Evolutionary conservation across 2,329 filamentous ascomycete genomes (phyloP), one percentile per base, ranked within the genome.

Genomic region (Hypomyces perniciosus): DNA sequence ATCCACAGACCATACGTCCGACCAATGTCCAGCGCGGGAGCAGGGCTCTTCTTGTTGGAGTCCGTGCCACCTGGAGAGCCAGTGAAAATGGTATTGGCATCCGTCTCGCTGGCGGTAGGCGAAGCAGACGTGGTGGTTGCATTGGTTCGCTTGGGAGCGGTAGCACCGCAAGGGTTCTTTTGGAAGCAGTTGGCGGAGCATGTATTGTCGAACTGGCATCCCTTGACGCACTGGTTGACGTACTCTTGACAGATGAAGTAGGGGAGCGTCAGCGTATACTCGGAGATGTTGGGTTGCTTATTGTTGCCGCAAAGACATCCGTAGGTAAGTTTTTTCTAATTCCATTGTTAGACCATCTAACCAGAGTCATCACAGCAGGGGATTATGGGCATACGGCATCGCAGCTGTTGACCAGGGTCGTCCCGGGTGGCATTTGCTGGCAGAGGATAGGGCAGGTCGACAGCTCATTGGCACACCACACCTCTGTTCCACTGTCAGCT

Each of bases 241-340:
- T 79, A 89, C 69, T 86, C 77, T 43, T 76, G 77, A 78, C 88
- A 93, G 60, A 83, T 77, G 71, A 84, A 88, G 77, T 82, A 92
- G 33, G 88, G 88, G 28, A 93, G 74, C 1, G 88, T 91, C 59
- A 89, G 77, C 20, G 84, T 85, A 77, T 86, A 93, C 69, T 91
- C 78, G 62, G 84, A 81, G 44, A 88, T 70, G 70, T 91, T 90
- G 58, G 88, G 88, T 47, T 78, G 70, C 55, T 77, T 65, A 64
- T 80, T 79, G 64, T 86, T 76, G 56, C 77, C 75, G 73, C 88
- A 93, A 59, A 89, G 73, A 67, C 88, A 93, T 56, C 76, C 74
- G 70, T 85, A 92, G n/a, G 72, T 76, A 45, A 92, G 76, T 20
- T 74, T 71, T 46, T 75, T 62, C 80, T 84, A 49, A 27, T 29